Evolutionary conservation across 352 stramenopile species (phyloP).

Genomic region (Phytophthora multivora): DNA sequence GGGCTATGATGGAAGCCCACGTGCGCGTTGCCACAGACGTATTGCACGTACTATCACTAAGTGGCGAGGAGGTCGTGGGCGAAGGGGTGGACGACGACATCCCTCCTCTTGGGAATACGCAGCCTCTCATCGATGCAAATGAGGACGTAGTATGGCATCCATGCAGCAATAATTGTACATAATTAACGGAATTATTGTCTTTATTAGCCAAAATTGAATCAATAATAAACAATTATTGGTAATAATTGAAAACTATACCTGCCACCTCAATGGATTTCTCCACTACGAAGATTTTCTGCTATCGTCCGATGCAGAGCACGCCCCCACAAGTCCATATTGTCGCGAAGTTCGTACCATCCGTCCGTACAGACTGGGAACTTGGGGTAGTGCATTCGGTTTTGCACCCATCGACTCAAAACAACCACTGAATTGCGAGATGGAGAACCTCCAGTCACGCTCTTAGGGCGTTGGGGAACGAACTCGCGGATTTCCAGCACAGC

Average conservation of each 20-base stretch:
- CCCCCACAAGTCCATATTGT: constrained; percentile 41
- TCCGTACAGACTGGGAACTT: constrained; percentile 28
- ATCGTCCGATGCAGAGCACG: constrained; percentile 28
- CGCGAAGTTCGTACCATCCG: constrained; percentile 34
- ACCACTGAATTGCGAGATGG: constrained; percentile 29
- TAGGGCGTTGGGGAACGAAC: constrained; percentile 13
- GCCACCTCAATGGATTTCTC: too few relatives aligned
- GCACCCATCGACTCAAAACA: constrained; percentile 36
- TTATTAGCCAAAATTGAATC: too few relatives aligned
- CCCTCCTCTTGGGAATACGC: not conserved
- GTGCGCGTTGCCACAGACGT: not conserved
- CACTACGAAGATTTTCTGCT: constrained; percentile 23
- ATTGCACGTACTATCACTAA: constrained; percentile 1
- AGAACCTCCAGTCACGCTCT: constrained; percentile 5
- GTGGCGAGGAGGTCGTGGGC: constrained; percentile 13
- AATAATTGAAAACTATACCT: too few relatives aligned
- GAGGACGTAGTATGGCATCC: not conserved
- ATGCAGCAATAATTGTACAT: not conserved
- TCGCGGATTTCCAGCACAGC: constrained; percentile 33
- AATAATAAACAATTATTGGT: too few relatives aligned
- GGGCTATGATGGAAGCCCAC: constrained; percentile 14
- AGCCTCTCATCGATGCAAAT: not conserved
- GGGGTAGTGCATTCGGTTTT: constrained; percentile 40
- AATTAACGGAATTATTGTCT: too few relatives aligned
- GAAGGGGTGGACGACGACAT: constrained; percentile 19